phyloP scores from a whole-genome alignment of 306 rosid species.

The Cicer yamashitae region DNA sequence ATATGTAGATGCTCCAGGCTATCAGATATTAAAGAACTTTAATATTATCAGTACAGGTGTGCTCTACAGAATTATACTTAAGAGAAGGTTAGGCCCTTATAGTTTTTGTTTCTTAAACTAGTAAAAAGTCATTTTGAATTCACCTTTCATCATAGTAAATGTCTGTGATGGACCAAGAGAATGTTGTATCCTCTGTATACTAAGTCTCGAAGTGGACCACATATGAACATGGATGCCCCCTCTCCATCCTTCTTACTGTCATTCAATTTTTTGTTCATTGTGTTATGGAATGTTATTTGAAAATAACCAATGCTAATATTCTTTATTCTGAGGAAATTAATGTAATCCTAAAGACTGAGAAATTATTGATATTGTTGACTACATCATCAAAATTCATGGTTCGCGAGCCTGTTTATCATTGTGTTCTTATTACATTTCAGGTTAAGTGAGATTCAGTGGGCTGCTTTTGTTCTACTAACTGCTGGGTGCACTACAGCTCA shows the following conservation, averaged over 20 bases:
- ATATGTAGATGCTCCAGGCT: conserved; percentile 96
- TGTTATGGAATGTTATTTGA: neutral
- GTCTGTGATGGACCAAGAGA: conserved; percentile 24
- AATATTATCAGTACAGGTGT: conserved; percentile 93
- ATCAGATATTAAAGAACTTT: conserved; percentile 89
- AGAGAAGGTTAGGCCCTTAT: conserved; percentile 62
- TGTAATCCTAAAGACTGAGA: conserved; percentile 28
- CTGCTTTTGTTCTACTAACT: conserved; percentile 89
- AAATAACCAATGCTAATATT: conserved; percentile 19
- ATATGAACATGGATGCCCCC: neutral
- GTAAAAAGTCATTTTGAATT: conserved; percentile 8
- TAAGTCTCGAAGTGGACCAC: conserved; percentile 28
- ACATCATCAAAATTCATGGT: conserved; percentile 37
- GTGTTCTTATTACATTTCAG: conserved; percentile 58
- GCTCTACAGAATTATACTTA: conserved; percentile 89
- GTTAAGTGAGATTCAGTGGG: conserved; percentile 97
- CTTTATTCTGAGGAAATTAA: conserved; percentile 7
- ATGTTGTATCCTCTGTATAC: neutral
- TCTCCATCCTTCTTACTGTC: conserved; percentile 24
- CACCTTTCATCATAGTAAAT: conserved; percentile 36
- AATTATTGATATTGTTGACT: conserved; percentile 3
- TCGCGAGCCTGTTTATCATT: conserved; percentile 26
- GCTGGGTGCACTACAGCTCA: conserved; percentile 97
- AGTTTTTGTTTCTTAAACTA: conserved; percentile 14
- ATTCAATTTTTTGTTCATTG: conserved; percentile 1